Percentiles rank a stretch among this genome's conserved stretches.
phyloP scores from a whole-genome alignment of 768 basidiomycete genomes.

The Tulasnella sp. region DNA sequence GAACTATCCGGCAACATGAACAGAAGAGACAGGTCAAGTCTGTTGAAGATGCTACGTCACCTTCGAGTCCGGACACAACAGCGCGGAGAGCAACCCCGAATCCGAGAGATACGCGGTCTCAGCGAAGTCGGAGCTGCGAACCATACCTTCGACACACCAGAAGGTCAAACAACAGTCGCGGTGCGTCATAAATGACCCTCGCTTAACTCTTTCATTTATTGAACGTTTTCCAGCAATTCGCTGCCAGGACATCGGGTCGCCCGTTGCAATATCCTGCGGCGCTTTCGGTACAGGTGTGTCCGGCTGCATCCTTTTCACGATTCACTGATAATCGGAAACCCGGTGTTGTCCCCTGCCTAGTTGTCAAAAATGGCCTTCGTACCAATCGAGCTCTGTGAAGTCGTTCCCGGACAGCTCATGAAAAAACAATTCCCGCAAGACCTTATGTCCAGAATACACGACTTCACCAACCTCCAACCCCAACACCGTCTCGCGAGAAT shows the following conservation, averaged over 20 bases:
- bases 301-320: background rate
- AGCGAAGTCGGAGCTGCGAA: slow-evolving; percentile 41
- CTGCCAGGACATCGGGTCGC: background rate
- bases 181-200: slow-evolving; percentile 21
- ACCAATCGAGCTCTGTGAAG: slow-evolving; percentile 54
- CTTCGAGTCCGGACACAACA: slow-evolving; percentile 11
- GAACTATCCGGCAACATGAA: slow-evolving; percentile 22
- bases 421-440: slow-evolving; percentile 58
- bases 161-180: slow-evolving; percentile 25
- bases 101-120: slow-evolving; percentile 52
- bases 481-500: slow-evolving; percentile 45
- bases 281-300: slow-evolving; percentile 50
- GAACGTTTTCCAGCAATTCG: background rate
- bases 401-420: slow-evolving; percentile 57
- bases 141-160: slow-evolving; percentile 43
- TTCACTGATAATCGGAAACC: background rate
- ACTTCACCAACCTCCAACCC: slow-evolving; percentile 56
- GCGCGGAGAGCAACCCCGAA: slow-evolving; percentile 17
- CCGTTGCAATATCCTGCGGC: slow-evolving; percentile 47
- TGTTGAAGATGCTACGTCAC: slow-evolving; percentile 11
- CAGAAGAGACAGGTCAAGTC: background rate
- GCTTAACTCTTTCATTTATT: background rate
- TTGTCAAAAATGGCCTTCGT: slow-evolving; percentile 34
- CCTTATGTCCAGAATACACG: slow-evolving; percentile 32
- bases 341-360: background rate